These are phyloP conservation scores for Pseudocercospora pini-densiflorae DNA, from an alignment of 2,329 filamentous ascomycete species.

Conservation along the genomic window DNA sequence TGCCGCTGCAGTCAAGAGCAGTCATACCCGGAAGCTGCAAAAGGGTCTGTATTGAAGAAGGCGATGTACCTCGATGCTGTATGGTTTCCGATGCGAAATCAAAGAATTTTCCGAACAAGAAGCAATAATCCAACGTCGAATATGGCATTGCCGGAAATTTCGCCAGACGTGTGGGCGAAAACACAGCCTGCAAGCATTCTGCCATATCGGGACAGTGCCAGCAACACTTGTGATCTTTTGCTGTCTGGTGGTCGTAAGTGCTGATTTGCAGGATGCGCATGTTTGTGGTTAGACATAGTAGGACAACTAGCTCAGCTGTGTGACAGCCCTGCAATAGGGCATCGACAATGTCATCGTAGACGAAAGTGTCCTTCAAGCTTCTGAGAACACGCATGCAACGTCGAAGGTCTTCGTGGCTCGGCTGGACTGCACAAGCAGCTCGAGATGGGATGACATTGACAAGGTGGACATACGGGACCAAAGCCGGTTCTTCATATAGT, in stretches of 20 bases:
- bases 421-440: neutral
- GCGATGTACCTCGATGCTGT: neutral
- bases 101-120: neutral
- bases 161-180: neutral
- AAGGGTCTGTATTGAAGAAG: neutral
- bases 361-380: neutral
- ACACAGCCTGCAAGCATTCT: neutral
- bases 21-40: too few relatives aligned
- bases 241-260: conserved; percentile 10
- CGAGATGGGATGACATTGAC: conserved; percentile 8
- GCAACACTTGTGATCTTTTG: neutral
- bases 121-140: neutral
- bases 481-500: neutral
- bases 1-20: too few relatives aligned
- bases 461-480: neutral
- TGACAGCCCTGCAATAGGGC: neutral
- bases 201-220: neutral
- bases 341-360: neutral
- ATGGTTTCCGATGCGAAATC: neutral
- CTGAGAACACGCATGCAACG: neutral
- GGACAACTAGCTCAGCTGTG: conserved; percentile 6
- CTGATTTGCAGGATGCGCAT: conserved; percentile 9
- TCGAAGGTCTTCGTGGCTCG: neutral
- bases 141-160: neutral
- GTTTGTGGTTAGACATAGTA: neutral